These are phyloP conservation scores for Narthecium ossifragum DNA, from an alignment of 106 monocot genomes.

Conservation along the genomic window DNA sequence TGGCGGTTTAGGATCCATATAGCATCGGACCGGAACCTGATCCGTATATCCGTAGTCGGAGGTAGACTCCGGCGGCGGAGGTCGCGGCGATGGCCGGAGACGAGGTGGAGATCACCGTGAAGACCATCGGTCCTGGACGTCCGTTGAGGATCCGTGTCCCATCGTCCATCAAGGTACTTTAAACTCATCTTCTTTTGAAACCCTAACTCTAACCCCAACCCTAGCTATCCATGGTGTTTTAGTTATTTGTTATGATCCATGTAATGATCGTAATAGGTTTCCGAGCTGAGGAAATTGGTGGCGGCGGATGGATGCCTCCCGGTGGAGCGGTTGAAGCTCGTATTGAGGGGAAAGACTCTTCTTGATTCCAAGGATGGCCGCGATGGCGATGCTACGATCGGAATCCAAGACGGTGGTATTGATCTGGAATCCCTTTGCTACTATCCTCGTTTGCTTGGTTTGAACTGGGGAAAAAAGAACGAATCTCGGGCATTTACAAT, in stretches of 20 bases:
- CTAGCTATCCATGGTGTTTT: background rate
- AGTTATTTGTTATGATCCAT: background rate
- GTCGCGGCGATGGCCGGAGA: conserved; percentile 5
- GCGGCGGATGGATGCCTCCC: conserved; percentile 34
- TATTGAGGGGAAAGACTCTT: conserved; percentile 40
- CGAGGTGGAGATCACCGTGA: conserved; percentile 20
- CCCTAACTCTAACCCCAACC: conserved; percentile 4
- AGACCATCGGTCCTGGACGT: conserved; percentile 13
- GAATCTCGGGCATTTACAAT: background rate
- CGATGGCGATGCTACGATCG: conserved; percentile 24
- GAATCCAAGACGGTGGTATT: conserved; percentile 42
- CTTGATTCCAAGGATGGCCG: conserved; percentile 16
- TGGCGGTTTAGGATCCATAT: too few species aligned
- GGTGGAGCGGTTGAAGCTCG: conserved; percentile 41
- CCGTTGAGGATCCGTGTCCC: conserved; percentile 11
- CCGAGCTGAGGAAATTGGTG: conserved; percentile 35
- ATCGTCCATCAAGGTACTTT: conserved; percentile 11
- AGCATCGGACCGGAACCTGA: too few species aligned
- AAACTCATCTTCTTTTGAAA: background rate
- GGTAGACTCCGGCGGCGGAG: too few species aligned
- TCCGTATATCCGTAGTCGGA: too few species aligned
- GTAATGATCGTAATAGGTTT: conserved; percentile 15
- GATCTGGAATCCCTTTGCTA: background rate
- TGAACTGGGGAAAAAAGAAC: too few species aligned
- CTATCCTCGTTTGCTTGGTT: background rate